Base-by-base conservation (phyloP, 805 yeast genomes). In the Monosporozyma siamensis region DNA sequence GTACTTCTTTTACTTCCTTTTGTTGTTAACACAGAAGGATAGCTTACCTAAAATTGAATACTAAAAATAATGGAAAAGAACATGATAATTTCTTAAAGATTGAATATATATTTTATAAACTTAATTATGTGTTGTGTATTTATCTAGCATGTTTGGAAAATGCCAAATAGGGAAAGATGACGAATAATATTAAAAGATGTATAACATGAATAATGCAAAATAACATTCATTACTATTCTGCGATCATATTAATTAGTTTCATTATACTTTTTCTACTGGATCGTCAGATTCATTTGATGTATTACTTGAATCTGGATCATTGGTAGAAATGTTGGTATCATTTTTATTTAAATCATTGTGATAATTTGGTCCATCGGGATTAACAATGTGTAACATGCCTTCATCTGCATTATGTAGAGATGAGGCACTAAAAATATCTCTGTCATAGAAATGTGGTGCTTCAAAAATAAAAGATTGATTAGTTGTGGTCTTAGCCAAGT, bases 391-490 rank as follows among this genome's bases (percentile, higher is more conserved):
- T 45, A 75, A 58, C 22, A 47, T 58, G 23, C 73, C 61, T 5
- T 73, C 74, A 17, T 47, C 49, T 11, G 50, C 48, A 51, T 74
- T 78, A 1, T 77, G 80, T 42, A 75, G 56, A 9, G 78, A 73
- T 14, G 78, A 77, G 46, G 74, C 68, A 53, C 78, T 72, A 45
- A 75, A 64, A 46, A 77, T 65, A 47, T 75, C 65, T 38, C 74
- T 66, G 24, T 25, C 22, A 54, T 44, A 55, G 26, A 21, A 42
- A n/a, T 43, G 63, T 12, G 63, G 56, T 31, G 48, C 54, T 41
- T 48, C 35, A 32, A 32, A 18, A 3, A 32, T 32, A 11, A 32
- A 32, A 8, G 35, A 32, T 32, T 22, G 23, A 18, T 32, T 32
- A 6, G 35, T 32, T n/a, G 18, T n/a, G 2, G 35, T 32, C 12